Evolutionary conservation across 768 basidiomycete genomes (phyloP).

Genomic region (Phlegmacium glaucopus): DNA sequence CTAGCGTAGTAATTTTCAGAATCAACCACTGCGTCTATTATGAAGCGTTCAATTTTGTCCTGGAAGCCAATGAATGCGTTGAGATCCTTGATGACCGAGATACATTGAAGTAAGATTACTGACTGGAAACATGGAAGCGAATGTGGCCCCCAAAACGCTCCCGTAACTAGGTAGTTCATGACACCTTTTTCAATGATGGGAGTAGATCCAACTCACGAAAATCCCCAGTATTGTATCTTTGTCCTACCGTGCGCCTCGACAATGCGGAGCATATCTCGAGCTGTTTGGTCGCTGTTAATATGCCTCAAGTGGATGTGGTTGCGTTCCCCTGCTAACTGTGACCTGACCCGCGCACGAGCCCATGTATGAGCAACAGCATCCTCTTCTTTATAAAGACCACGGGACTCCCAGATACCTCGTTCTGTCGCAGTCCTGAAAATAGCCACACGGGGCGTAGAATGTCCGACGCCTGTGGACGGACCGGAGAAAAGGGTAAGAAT

Average conservation of each 20-base stretch:
- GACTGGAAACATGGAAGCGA: slow-evolving; percentile 33
- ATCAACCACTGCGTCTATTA: slow-evolving; percentile 41
- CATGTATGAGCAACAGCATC: slow-evolving; percentile 27
- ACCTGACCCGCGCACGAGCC: slow-evolving; percentile 26
- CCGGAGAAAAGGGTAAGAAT: too few relatives aligned
- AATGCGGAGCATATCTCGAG: slow-evolving; percentile 35
- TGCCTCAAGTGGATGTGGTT: slow-evolving; percentile 24
- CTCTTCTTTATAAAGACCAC: slow-evolving; percentile 14
- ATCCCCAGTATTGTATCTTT: slow-evolving; percentile 34
- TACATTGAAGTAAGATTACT: slow-evolving; percentile 8
- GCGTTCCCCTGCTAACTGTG: slow-evolving; percentile 28
- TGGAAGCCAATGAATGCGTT: not conserved
- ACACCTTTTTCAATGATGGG: not conserved
- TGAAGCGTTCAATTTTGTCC: slow-evolving; percentile 27
- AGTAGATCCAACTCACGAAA: slow-evolving; percentile 19
- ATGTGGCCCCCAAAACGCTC: slow-evolving; percentile 24
- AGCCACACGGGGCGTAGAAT: slow-evolving; percentile 30
- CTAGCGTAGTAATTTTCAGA: slow-evolving; percentile 37
- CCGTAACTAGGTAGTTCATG: slow-evolving; percentile 19
- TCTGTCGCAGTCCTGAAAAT: slow-evolving; percentile 36
- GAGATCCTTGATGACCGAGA: too few relatives aligned
- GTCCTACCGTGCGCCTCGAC: slow-evolving; percentile 25
- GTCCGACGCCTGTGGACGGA: slow-evolving; percentile 32
- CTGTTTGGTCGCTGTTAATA: slow-evolving; percentile 35
- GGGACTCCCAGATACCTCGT: slow-evolving; percentile 14